Percentiles rank a stretch among this genome's conserved stretches.
Evolutionary conservation across 768 basidiomycete genomes (phyloP).

Genomic region (Pleurotus tuber-regium): DNA sequence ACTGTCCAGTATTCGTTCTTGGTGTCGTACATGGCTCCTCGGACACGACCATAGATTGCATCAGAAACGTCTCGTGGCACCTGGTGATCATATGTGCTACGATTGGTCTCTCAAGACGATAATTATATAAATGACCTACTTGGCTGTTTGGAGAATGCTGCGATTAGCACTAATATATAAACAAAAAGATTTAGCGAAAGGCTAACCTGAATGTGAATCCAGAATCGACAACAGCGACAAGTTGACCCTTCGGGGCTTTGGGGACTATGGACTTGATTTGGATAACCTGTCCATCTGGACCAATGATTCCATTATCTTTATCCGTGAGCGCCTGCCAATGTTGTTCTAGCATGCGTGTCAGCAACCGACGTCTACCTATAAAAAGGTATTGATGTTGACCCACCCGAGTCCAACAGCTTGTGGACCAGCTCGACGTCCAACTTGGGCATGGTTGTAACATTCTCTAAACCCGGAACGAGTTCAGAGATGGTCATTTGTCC

Average conservation of each 20-base stretch:
- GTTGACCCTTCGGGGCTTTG: slow-evolving; percentile 57
- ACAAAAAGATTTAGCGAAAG: not conserved
- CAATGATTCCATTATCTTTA: slow-evolving; percentile 62
- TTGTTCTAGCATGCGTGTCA: slow-evolving; percentile 45
- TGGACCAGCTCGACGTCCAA: slow-evolving; percentile 66
- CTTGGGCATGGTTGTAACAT: slow-evolving; percentile 59
- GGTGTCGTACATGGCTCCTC: slow-evolving; percentile 64
- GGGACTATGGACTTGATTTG: slow-evolving; percentile 64
- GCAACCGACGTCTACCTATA: not conserved
- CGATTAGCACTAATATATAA: too few species aligned
- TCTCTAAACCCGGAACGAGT: slow-evolving; percentile 57
- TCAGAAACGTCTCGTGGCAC: slow-evolving; percentile 74
- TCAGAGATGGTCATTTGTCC: slow-evolving; percentile 74
- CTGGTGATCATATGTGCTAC: too few species aligned
- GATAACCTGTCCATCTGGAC: slow-evolving; percentile 71
- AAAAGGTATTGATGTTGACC: not conserved
- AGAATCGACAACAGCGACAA: slow-evolving; percentile 74
- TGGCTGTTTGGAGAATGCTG: not conserved
- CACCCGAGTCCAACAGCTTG: slow-evolving; percentile 47
- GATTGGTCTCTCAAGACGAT: too few species aligned
- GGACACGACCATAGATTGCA: slow-evolving; percentile 77
- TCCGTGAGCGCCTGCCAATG: slow-evolving; percentile 81
- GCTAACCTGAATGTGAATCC: slow-evolving; percentile 50
- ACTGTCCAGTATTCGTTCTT: slow-evolving; percentile 62
- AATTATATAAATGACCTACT: too few species aligned